phyloP scores from a whole-genome alignment of 2,329 filamentous ascomycete species.

The Ophiostoma tasmaniense region DNA sequence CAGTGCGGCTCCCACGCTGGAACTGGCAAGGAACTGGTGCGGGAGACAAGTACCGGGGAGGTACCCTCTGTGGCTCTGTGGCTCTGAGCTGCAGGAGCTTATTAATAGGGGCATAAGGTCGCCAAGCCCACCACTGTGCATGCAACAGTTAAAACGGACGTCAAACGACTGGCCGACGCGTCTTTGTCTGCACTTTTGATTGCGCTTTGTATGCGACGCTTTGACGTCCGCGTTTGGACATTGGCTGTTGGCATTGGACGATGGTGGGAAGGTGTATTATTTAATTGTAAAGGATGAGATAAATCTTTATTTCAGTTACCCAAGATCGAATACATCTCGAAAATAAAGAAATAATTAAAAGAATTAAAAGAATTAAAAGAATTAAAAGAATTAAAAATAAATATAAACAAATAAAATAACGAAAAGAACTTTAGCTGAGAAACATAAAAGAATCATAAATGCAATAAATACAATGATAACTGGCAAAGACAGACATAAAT shows the following conservation, averaged over 20 bases:
- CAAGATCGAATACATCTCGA: no score
- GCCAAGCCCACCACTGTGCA: conserved; percentile 1
- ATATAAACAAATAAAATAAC: neutral
- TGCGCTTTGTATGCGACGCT: neutral
- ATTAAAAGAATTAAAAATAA: neutral
- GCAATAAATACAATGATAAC: no score
- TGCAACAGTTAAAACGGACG: neutral
- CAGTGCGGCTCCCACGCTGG: neutral
- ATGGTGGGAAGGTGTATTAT: neutral
- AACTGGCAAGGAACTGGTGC: neutral
- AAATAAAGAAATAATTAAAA: no score
- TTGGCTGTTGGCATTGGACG: neutral
- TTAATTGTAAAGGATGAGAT: neutral
- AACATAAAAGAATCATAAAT: no score
- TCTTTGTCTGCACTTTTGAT: neutral
- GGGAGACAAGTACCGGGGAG: conserved; percentile 8
- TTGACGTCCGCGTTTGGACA: neutral
- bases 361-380: no score
- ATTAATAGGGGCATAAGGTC: neutral
- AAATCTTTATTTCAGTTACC: no score
- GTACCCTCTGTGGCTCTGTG: neutral
- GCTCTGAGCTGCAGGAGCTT: neutral
- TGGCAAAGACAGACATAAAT: no score
- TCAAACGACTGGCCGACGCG: conserved; percentile 3
- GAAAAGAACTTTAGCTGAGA: neutral